Conservation (phyloP, 225 moss, liverwort and hornwort genomes). For the Climacium dendroides region DNA sequence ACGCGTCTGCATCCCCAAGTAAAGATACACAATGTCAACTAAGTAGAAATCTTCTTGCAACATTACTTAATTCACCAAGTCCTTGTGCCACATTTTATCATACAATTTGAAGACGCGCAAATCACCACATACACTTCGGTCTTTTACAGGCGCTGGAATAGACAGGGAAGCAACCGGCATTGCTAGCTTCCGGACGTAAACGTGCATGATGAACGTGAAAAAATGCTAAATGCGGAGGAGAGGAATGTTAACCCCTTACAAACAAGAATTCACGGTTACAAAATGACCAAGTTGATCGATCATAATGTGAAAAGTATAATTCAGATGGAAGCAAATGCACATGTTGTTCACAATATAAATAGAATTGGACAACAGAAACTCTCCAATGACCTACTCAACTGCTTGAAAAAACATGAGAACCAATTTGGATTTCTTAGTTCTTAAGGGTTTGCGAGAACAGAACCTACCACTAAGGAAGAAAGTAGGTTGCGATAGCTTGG, state of each 20-base stretch:
- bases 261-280: not conserved
- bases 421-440: not conserved
- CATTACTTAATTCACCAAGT: not conserved
- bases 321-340: not conserved
- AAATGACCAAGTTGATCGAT: not conserved
- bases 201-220: not conserved
- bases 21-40: not conserved
- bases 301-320: not conserved
- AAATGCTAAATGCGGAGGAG: not conserved
- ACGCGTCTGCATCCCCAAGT: constrained; percentile 46
- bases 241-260: not conserved
- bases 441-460: not conserved
- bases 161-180: not conserved
- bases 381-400: not conserved
- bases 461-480: constrained; percentile 14
- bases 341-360: not conserved
- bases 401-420: not conserved
- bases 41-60: not conserved
- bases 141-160: not conserved
- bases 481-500: constrained; percentile 10
- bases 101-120: not conserved
- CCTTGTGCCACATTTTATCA: not conserved
- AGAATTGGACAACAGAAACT: not conserved
- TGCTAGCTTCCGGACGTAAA: not conserved
- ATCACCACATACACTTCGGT: not conserved